A percentile compares a stretch with the other conserved stretches of the same genome.
These are phyloP conservation scores for Fusarium xylarioides DNA, from an alignment of 2,329 filamentous ascomycete genomes.

Conservation along the genomic window DNA sequence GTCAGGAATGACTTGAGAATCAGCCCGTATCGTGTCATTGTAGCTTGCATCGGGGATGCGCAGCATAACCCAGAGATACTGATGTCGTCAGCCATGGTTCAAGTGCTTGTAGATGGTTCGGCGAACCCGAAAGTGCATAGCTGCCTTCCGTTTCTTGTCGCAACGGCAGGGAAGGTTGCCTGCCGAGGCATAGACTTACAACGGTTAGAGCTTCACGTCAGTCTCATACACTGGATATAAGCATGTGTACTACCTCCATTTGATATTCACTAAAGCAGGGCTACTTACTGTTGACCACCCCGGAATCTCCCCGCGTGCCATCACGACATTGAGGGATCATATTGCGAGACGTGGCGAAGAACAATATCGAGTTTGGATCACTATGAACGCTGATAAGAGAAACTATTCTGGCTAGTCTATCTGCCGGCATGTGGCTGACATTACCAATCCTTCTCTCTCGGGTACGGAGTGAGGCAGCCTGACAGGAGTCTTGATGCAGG, in stretches of 20 bases:
- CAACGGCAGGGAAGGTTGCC: background rate
- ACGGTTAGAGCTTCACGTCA: background rate
- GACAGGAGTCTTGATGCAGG: background rate
- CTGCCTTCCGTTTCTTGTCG: background rate
- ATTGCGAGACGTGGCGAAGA: background rate
- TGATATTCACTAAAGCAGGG: background rate
- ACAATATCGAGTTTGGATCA: background rate
- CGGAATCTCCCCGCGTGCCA: background rate
- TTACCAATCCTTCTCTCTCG: background rate
- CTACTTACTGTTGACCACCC: rapidly evolving
- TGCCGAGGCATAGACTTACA: background rate
- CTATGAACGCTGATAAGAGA: background rate
- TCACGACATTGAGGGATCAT: background rate
- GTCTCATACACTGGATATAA: background rate
- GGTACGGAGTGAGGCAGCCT: background rate
- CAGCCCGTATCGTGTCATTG: background rate
- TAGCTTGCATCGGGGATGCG: background rate
- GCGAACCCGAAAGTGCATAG: background rate
- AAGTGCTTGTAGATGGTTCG: background rate
- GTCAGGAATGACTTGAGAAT: background rate
- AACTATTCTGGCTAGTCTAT: background rate
- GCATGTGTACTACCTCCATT: background rate
- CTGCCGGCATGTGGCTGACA: background rate
- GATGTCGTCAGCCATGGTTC: background rate
- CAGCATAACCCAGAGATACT: background rate